Conservation (phyloP, 2,329 filamentous ascomycete genomes). For the Ceratocystis harringtonii region DNA sequence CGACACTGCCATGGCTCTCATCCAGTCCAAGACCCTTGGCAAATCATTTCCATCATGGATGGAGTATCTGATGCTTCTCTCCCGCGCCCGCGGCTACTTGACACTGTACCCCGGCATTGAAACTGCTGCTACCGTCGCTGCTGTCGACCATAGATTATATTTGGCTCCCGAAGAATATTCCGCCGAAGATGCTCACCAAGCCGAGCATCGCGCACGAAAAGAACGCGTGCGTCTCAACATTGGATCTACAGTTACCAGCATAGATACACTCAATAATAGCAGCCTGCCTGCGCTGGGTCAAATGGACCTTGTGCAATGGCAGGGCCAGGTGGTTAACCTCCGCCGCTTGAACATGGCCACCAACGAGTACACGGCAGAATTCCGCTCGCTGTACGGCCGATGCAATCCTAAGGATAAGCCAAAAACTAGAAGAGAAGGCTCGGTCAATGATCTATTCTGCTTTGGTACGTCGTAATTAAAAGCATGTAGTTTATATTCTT, state of each 20-base stretch:
- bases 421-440: slow-evolving; percentile 23
- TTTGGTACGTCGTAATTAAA: background rate
- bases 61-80: slow-evolving; percentile 62
- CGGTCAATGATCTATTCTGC: slow-evolving; percentile 52
- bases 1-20: slow-evolving; percentile 27
- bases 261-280: slow-evolving; percentile 34
- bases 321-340: slow-evolving; percentile 30
- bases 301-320: slow-evolving; percentile 48
- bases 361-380: slow-evolving; percentile 38
- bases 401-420: slow-evolving; percentile 33
- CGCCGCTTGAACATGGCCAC: slow-evolving; percentile 31
- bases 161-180: slow-evolving; percentile 55
- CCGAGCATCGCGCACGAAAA: slow-evolving; percentile 19
- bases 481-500: background rate
- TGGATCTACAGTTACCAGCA: slow-evolving; percentile 30
- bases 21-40: slow-evolving; percentile 42
- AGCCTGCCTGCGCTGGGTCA: slow-evolving; percentile 30
- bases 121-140: slow-evolving; percentile 43
- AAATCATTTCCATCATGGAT: slow-evolving; percentile 60
- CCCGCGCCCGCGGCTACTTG: slow-evolving; percentile 60
- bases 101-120: slow-evolving; percentile 59
- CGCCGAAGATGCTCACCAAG: slow-evolving; percentile 20
- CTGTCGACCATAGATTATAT: slow-evolving; percentile 62
- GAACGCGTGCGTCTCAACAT: slow-evolving; percentile 28
- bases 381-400: slow-evolving; percentile 51